Conservation (phyloP, 176 grass and related monocot species). For the Triticum monococcum region DNA sequence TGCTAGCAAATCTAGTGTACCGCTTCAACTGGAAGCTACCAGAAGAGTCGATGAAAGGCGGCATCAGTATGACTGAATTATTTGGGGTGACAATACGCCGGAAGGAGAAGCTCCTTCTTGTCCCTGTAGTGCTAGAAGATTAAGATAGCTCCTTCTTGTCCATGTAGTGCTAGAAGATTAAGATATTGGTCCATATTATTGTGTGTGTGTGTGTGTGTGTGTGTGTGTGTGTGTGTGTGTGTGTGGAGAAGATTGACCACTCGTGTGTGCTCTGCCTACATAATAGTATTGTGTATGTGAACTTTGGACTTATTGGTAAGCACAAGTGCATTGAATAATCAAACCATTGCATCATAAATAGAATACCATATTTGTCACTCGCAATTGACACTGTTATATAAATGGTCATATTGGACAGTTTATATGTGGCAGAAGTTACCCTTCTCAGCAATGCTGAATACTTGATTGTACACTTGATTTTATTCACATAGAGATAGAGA, state of each 20-base stretch:
- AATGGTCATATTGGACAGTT: neutral
- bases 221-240: too few relatives aligned
- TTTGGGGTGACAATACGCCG: neutral
- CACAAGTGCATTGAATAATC: neutral
- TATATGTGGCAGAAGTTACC: too few relatives aligned
- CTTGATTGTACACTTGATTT: neutral
- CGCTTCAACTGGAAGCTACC: neutral
- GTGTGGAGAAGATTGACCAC: too few relatives aligned
- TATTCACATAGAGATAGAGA: neutral
- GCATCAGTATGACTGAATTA: neutral
- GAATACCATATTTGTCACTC: neutral
- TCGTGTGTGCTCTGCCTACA: neutral
- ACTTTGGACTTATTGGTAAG: neutral
- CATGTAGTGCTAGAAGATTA: neutral
- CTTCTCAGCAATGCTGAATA: neutral
- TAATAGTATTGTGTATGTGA: neutral
- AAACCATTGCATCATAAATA: neutral
- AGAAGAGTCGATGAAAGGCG: neutral
- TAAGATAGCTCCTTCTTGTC: neutral
- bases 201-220: too few relatives aligned
- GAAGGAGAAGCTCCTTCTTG: neutral
- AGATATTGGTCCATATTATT: neutral
- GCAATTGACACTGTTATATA: neutral
- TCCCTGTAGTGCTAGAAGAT: neutral
- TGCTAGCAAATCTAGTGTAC: neutral